These are phyloP conservation scores for Thielaviopsis euricoi DNA, from an alignment of 2,329 filamentous ascomycete genomes.

Conservation along the genomic window DNA sequence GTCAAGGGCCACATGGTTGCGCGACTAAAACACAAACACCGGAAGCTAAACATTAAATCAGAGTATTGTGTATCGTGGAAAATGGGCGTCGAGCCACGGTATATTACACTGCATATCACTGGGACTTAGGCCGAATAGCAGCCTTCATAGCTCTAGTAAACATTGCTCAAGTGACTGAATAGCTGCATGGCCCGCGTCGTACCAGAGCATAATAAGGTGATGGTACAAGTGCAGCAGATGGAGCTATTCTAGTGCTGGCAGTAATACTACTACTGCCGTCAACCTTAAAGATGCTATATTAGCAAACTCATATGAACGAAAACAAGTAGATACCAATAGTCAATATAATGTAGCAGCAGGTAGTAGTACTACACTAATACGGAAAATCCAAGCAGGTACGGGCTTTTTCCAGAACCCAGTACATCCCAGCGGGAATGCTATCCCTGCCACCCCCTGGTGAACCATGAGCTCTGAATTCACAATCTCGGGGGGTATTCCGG, in stretches of 20 bases:
- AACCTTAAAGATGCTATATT: no score
- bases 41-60: no score
- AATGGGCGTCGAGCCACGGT: neutral
- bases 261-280: no score
- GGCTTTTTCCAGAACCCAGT: neutral
- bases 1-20: no score
- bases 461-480: neutral
- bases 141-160: neutral
- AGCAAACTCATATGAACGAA: no score
- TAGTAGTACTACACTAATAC: no score
- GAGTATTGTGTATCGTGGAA: no score
- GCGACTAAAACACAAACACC: no score
- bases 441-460: neutral
- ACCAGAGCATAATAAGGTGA: no score
- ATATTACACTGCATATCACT: neutral
- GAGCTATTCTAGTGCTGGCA: neutral
- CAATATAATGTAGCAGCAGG: no score
- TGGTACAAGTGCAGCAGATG: no score
- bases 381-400: neutral
- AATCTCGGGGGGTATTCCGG: neutral
- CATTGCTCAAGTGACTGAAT: neutral
- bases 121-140: neutral
- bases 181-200: neutral
- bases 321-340: no score
- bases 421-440: neutral